Evolutionary conservation across 106 monocot species (phyloP).

Genomic region (Acanthochlamys bracteata): DNA sequence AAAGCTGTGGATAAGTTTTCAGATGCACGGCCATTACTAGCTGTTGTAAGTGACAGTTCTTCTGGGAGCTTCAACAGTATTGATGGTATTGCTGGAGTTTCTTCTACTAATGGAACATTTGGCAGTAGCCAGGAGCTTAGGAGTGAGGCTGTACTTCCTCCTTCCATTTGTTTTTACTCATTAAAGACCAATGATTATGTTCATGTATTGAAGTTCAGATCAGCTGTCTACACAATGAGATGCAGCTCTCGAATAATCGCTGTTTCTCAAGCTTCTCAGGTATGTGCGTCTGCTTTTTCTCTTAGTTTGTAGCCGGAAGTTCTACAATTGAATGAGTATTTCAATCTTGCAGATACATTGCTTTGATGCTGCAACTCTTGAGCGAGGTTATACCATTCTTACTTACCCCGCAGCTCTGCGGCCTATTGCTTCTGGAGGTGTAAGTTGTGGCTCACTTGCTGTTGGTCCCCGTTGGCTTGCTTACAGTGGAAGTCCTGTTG

Average conservation of each 20-base stretch:
- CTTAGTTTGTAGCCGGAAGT: background rate
- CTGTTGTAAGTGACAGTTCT: slow-evolving; percentile 43
- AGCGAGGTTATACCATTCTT: slow-evolving; percentile 84
- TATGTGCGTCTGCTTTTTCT: slow-evolving; percentile 12
- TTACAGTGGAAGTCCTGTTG: slow-evolving; percentile 70
- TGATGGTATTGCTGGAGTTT: slow-evolving; percentile 1
- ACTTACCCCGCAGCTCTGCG: slow-evolving; percentile 47
- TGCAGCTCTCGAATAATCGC: slow-evolving; percentile 79
- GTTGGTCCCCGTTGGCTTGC: slow-evolving; percentile 91
- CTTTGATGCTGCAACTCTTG: slow-evolving; percentile 76
- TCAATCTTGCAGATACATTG: slow-evolving; percentile 79
- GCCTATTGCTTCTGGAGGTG: slow-evolving; percentile 35
- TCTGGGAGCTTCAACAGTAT: slow-evolving; percentile 19
- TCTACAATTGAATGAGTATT: background rate
- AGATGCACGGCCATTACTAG: slow-evolving; percentile 48
- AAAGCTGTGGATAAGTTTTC: slow-evolving; percentile 37
- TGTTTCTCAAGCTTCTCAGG: slow-evolving; percentile 76
- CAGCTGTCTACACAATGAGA: slow-evolving; percentile 69
- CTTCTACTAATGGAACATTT: slow-evolving; percentile 25
- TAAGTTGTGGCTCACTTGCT: slow-evolving; percentile 87
- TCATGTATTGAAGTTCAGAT: slow-evolving; percentile 79
- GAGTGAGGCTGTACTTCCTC: slow-evolving; percentile 44
- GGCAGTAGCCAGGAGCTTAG: slow-evolving; percentile 32
- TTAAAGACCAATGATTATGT: slow-evolving; percentile 71
- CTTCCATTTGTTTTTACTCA: slow-evolving; percentile 78